Percentiles rank a stretch among this genome's conserved stretches.
These are phyloP conservation scores for Colletotrichum cuscutae DNA, from an alignment of 2,329 filamentous ascomycete species.

Conservation along the genomic window DNA sequence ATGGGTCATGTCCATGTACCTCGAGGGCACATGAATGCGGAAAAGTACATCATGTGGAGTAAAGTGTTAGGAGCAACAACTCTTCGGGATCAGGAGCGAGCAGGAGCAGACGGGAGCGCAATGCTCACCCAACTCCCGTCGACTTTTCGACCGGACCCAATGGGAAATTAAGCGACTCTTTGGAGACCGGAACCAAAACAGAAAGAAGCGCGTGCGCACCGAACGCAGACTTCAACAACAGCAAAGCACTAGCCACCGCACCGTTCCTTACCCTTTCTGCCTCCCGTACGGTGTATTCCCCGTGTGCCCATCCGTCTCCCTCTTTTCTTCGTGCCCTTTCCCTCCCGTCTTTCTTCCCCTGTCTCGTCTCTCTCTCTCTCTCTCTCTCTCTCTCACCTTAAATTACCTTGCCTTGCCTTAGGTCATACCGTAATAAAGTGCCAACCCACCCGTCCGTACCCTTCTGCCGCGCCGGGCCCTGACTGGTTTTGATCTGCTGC, in stretches of 20 bases:
- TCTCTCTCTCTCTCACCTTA: too few relatives aligned
- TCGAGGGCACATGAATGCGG: background rate
- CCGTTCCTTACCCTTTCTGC: background rate
- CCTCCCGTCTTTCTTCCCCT: background rate
- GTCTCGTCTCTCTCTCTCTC: background rate
- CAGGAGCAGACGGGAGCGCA: background rate
- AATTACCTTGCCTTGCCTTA: background rate
- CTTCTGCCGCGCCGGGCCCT: slow-evolving; percentile 18
- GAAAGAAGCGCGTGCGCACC: slow-evolving; percentile 19
- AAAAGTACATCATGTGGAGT: slow-evolving; percentile 4
- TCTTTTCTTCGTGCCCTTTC: background rate
- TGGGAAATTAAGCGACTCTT: slow-evolving; percentile 17
- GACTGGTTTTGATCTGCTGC: slow-evolving; percentile 15
- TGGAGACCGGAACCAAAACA: slow-evolving; percentile 25
- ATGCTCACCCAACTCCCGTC: background rate
- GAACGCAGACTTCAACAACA: background rate
- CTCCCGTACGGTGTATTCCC: background rate
- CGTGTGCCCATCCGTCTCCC: background rate
- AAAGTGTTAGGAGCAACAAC: slow-evolving; percentile 8
- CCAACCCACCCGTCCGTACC: background rate
- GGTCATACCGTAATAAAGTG: background rate
- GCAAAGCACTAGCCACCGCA: slow-evolving; percentile 23
- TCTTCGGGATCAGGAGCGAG: background rate
- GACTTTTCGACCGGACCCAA: slow-evolving; percentile 9
- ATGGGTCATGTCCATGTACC: background rate